Conservation (phyloP, 306 rosid genomes). For the Prinsepia uniflora region DNA sequence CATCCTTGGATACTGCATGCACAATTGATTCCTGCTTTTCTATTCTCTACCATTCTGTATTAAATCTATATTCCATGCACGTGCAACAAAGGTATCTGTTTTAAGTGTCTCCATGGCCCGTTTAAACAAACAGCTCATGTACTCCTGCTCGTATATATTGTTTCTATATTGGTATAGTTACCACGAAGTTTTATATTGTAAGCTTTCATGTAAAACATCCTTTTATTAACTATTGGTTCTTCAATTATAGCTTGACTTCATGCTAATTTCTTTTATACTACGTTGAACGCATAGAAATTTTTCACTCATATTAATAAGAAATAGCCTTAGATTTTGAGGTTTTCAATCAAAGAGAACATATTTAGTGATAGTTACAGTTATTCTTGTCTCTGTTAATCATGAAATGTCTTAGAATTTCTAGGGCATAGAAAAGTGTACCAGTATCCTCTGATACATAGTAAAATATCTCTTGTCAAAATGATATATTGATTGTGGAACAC, state of each 20-base stretch:
- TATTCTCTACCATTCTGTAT: too few species aligned
- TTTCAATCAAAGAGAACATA: slow-evolving; percentile 1
- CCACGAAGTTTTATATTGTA: not conserved
- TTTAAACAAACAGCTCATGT: not conserved
- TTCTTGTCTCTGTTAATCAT: not conserved
- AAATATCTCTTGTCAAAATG: not conserved
- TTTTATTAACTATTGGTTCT: not conserved
- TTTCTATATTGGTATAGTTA: not conserved
- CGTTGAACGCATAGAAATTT: too few species aligned
- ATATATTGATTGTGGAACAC: not conserved
- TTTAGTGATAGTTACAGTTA: not conserved
- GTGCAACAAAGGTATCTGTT: not conserved
- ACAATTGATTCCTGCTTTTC: not conserved
- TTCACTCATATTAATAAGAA: not conserved
- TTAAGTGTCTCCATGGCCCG: slow-evolving; percentile 2
- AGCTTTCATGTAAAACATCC: not conserved
- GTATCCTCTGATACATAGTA: not conserved
- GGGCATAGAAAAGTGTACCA: not conserved
- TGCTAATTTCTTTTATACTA: not conserved
- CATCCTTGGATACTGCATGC: not conserved
- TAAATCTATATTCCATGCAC: not conserved
- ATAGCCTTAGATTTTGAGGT: not conserved
- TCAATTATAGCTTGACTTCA: not conserved
- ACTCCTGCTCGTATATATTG: not conserved
- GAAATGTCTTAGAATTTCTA: not conserved